Percentiles rank a stretch among this genome's conserved stretches.
phyloP scores from a whole-genome alignment of 805 yeast genomes.

The Komagataella pastoris region DNA sequence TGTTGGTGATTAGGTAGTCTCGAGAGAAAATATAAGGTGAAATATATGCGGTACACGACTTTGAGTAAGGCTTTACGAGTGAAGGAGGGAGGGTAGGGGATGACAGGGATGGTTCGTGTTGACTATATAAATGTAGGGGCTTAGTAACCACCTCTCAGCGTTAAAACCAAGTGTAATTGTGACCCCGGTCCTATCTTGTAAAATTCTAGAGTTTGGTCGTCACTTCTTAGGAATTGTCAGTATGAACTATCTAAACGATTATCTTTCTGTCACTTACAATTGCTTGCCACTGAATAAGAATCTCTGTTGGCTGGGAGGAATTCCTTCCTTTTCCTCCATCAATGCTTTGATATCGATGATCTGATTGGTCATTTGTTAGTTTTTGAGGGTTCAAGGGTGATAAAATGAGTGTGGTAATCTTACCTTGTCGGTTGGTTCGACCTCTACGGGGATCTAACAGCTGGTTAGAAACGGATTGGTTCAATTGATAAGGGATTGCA shows the following conservation, averaged over 20 bases:
- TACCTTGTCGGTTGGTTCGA: constrained; percentile 55
- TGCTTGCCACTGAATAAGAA: constrained; percentile 85
- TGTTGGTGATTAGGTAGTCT: not conserved
- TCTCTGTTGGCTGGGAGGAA: constrained; percentile 93
- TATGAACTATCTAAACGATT: not conserved
- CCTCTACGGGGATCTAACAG: constrained; percentile 49
- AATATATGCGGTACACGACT: not conserved
- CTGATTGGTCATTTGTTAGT: constrained; percentile 17
- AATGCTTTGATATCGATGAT: constrained; percentile 64
- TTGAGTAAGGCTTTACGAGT: not conserved
- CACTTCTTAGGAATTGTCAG: constrained; percentile 31
- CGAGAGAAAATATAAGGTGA: not conserved
- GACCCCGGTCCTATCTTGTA: constrained; percentile 79
- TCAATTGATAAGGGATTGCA: not conserved
- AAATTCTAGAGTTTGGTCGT: constrained; percentile 56
- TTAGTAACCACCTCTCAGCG: constrained; percentile 73
- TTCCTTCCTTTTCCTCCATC: constrained; percentile 93
- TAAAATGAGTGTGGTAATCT: constrained; percentile 8
- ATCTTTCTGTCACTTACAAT: constrained; percentile 34
- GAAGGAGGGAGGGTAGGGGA: not conserved
- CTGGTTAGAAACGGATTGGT: not conserved
- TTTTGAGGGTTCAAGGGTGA: not conserved
- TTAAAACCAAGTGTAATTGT: constrained; percentile 79
- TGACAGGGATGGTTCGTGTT: not conserved
- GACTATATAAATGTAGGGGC: not conserved